These are phyloP conservation scores for Sporothrix sp. DNA, from an alignment of 2,329 filamentous ascomycete species.

Conservation along the genomic window DNA sequence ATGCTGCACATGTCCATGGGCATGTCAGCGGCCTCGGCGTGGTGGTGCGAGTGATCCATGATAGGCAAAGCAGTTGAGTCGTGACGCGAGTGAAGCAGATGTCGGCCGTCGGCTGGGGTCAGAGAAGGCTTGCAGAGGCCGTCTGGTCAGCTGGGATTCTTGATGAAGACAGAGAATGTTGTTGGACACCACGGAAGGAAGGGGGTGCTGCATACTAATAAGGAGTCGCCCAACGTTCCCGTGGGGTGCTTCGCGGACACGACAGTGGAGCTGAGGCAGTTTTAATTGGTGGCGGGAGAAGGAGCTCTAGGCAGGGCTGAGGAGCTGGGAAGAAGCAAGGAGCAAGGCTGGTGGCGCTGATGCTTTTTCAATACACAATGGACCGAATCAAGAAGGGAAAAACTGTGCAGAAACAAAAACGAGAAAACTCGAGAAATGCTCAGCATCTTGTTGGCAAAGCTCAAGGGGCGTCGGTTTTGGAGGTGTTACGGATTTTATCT, in stretches of 20 bases:
- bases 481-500: not conserved
- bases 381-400: not conserved
- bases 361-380: no score
- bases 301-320: not conserved
- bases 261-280: conserved; percentile 13
- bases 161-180: not conserved
- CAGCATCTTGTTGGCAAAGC: not conserved
- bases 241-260: not conserved
- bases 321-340: not conserved
- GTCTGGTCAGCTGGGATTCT: not conserved
- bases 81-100: not conserved
- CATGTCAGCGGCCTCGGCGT: conserved; percentile 48
- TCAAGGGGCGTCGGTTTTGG: conserved; percentile 1
- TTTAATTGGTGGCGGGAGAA: conserved; percentile 13
- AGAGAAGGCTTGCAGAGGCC: not conserved
- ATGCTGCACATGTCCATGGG: conserved; percentile 69
- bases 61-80: not conserved
- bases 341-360: not conserved
- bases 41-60: conserved; percentile 36
- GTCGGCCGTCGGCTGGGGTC: not conserved
- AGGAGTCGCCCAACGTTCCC: not conserved
- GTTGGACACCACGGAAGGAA: not conserved
- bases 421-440: not conserved
- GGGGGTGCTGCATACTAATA: not conserved
- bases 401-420: not conserved